Base-by-base conservation (phyloP, 1,284 basidiomycete species). In the Mycena sp. region DNA sequence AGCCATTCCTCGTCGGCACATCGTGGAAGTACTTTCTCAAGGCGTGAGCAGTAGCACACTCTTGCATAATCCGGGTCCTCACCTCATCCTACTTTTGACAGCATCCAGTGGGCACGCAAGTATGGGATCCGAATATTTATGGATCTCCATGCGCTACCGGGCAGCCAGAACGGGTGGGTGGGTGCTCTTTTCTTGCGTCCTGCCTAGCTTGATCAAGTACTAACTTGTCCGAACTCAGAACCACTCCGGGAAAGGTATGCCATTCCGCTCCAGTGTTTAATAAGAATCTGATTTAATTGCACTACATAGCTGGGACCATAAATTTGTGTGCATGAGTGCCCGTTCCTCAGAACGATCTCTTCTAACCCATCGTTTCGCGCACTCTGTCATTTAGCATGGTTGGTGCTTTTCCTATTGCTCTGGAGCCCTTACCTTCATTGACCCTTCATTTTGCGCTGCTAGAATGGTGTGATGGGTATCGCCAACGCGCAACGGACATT, bases 41-140 rank as follows among this genome's bases (percentile, higher is more conserved):
- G 70, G 76, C 73, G 6, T 55, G 29, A 16, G 58, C 21, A 12
- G n/a, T n/a, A n/a, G n/a, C n/a, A n/a, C n/a, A n/a, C 28, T 21
- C 14, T 28, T 4, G 12, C 1, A 37, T 17, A 11, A 17, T 35
- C 9, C 4, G 14, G 23, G 23, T 41, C 16, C 32, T 4, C 28
- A 28, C 6, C 49, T 51, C 49, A 25, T 38, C 19, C 7, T 41
- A 17, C 40, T 19, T 10, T 16, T 16, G 6, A 37, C 19, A 61
- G 59, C 11, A 85, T 96, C 66, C 78, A 87, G 68, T 97, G 95
- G 95, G 92, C 89, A 28, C 86, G 94, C 71, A 97, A 97, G 79
- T 98, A 98, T 75, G 95, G 95, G 7, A 76, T 98, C 56, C 88
- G 95, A 49, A 91, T 97, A 72, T 93, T 93, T 76, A 85, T 97